Base-by-base conservation (phyloP, 768 basidiomycete species). In the Rhodotorula sphaerocarpa region DNA sequence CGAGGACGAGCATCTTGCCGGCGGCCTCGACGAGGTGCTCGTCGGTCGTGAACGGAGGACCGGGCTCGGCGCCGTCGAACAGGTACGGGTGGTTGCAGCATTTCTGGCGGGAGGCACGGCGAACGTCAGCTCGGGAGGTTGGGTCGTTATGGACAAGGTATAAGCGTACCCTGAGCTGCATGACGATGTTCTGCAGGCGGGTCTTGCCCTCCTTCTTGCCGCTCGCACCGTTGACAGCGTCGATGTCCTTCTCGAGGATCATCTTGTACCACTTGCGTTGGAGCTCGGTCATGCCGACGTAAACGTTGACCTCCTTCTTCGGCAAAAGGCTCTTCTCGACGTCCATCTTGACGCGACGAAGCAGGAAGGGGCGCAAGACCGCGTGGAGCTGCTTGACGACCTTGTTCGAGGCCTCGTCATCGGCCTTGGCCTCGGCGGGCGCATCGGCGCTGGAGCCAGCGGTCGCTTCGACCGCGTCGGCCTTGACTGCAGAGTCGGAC, bases 151-250 rank as follows among this genome's bases (percentile, higher is more conserved):
- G 25, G 20, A 21, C 28, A n/a, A 23, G 89, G 88, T 10, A 87
- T 87, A 68, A 90, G 60, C 65, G 79, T 86, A 90, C 61, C 59
- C 78, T n/a, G 25, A 88, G 82, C 80, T 99, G 95, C 95, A 97
- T 97, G 64, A 97, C 95, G 81, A 99, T 91, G 74, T 97, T 99
- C 85, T 96, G 90, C 54, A 97, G 76, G 39, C 93, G 79, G 7
- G 92, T 96, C 78, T 97, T 99, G 58, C 93, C 93, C 75, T 99
- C 95, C 74, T 97, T 97, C 81, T 95, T 96, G 12, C 92, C 90
- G 3, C 89, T 88, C 36, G 91, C 61, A 83, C 91, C 91, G 73
- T 96, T 96, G 45, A 99, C 95, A 14, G 93, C 93, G 72, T 97
- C 93, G 59, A 99, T 96, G 74, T 97, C 93, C 77, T 97, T 97